These are phyloP conservation scores for Ricinus communis DNA, from an alignment of 345 rosid species.

Conservation along the genomic window DNA sequence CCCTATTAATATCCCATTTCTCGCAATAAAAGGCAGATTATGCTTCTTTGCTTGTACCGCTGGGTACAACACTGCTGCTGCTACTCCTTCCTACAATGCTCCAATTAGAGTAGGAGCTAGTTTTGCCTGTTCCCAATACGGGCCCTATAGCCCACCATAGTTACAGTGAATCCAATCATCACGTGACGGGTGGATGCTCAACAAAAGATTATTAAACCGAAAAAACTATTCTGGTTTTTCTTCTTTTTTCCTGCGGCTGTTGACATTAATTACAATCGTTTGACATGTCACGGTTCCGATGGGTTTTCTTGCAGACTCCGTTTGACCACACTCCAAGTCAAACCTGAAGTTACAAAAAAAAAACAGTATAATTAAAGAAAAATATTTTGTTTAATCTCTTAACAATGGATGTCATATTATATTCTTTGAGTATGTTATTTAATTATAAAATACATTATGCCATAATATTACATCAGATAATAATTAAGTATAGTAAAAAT, in stretches of 20 bases:
- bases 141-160: background rate
- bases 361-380: background rate
- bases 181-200: background rate
- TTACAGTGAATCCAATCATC: background rate
- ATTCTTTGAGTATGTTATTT: no score
- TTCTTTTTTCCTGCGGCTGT: background rate
- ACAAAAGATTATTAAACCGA: no score
- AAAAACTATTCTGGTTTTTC: background rate
- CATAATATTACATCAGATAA: no score
- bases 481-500: no score
- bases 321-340: constrained; percentile 26
- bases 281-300: constrained; percentile 1
- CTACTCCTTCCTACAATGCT: background rate
- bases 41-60: background rate
- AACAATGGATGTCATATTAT: no score
- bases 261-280: no score
- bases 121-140: background rate
- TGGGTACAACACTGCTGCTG: background rate
- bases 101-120: background rate
- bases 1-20: no score
- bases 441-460: no score
- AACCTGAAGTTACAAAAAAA: background rate
- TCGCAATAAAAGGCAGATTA: no score
- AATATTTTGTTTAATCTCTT: no score
- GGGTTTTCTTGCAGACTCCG: background rate